These are phyloP conservation scores for Beauveria sp. DNA, from an alignment of 2,329 filamentous ascomycete genomes.

Conservation along the genomic window DNA sequence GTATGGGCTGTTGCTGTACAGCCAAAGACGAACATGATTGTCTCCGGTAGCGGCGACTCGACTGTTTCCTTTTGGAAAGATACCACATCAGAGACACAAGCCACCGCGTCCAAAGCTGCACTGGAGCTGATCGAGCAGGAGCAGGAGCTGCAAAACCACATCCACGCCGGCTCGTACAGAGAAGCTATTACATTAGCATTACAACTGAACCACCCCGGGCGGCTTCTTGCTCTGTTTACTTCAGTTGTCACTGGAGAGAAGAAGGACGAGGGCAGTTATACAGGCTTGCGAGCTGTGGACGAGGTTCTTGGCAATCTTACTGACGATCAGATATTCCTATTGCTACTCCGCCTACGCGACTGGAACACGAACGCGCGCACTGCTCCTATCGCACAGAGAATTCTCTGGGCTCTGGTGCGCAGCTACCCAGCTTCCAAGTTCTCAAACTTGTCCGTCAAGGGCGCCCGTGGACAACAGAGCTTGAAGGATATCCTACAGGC, in stretches of 20 bases:
- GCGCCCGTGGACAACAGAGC: slow-evolving; percentile 52
- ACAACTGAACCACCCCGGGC: slow-evolving; percentile 87
- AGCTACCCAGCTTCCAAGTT: slow-evolving; percentile 75
- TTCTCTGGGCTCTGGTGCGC: slow-evolving; percentile 71
- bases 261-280: slow-evolving; percentile 56
- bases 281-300: slow-evolving; percentile 65
- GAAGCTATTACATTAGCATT: slow-evolving; percentile 89
- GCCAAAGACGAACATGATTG: slow-evolving; percentile 61
- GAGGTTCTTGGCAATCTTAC: slow-evolving; percentile 71
- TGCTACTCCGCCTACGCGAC: slow-evolving; percentile 77
- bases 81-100: slow-evolving; percentile 73
- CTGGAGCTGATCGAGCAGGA: slow-evolving; percentile 85
- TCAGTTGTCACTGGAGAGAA: slow-evolving; percentile 59
- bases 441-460: slow-evolving; percentile 58
- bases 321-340: slow-evolving; percentile 76
- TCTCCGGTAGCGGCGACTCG: slow-evolving; percentile 87
- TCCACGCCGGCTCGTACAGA: slow-evolving; percentile 78
- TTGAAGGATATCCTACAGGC: slow-evolving; percentile 80
- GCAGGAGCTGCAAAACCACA: slow-evolving; percentile 88
- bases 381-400: slow-evolving; percentile 74
- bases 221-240: slow-evolving; percentile 77
- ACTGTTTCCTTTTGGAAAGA: slow-evolving; percentile 95
- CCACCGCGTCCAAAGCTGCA: slow-evolving; percentile 64
- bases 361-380: slow-evolving; percentile 97
- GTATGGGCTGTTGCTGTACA: slow-evolving; percentile 84